Evolutionary conservation across 2,329 filamentous ascomycete species (phyloP).

Genomic region (Saccharata proteae): DNA sequence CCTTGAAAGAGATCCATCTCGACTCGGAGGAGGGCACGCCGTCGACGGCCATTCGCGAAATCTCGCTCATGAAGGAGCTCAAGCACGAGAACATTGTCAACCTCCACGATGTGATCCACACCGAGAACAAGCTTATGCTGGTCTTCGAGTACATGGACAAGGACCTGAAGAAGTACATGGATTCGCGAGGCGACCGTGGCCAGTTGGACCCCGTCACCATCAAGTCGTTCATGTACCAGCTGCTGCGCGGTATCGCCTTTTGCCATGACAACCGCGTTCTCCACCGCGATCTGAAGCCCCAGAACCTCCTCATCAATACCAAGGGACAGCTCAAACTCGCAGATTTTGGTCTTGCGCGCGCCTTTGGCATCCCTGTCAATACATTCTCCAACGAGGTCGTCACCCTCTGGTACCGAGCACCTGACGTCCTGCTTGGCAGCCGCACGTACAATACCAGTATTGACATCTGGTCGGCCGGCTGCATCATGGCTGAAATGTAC

Average conservation of each 20-base stretch:
- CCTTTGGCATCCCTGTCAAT: constrained; percentile 94
- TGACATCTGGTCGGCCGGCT: constrained; percentile 98
- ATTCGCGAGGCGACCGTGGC: constrained; percentile 77
- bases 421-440: constrained; percentile 86
- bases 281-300: constrained; percentile 89
- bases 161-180: constrained; percentile 98
- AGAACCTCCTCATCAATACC: constrained; percentile 90
- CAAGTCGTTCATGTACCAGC: constrained; percentile 98
- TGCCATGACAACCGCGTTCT: constrained; percentile 96
- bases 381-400: constrained; percentile 98
- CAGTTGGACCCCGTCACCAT: constrained; percentile 81
- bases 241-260: constrained; percentile 90
- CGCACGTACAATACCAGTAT: constrained; percentile 99
- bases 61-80: constrained; percentile 97
- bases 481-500: constrained; percentile 99
- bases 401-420: constrained; percentile 93
- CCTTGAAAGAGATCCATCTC: constrained; percentile 96
- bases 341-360: constrained; percentile 86
- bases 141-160: constrained; percentile 99
- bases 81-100: constrained; percentile 98
- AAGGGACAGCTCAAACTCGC: constrained; percentile 85
- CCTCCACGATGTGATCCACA: constrained; percentile 97
- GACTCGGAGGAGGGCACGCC: constrained; percentile 97
- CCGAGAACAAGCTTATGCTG: constrained; percentile 98
- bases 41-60: constrained; percentile 93